A percentile compares a stretch with the other conserved stretches of the same genome.
Conservation (phyloP, 495 filamentous ascomycete genomes). For the Penicillium paxilli region DNA sequence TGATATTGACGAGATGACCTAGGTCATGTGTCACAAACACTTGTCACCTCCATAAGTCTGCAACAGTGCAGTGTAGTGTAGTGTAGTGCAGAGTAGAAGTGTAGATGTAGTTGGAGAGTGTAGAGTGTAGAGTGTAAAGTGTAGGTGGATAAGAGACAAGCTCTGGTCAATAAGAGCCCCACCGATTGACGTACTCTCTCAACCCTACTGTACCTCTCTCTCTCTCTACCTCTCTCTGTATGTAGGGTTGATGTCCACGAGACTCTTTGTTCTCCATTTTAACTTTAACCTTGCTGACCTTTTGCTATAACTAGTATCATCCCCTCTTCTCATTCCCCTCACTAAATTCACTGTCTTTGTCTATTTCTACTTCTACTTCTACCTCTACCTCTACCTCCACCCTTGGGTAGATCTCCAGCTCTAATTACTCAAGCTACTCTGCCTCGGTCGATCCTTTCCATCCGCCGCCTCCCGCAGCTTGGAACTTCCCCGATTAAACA, state of each 20-base stretch:
- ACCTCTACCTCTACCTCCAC: too few species aligned
- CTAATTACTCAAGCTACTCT: too few species aligned
- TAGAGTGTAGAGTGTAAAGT: not conserved
- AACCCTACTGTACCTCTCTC: constrained; percentile 11
- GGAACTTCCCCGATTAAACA: too few species aligned
- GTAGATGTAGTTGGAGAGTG: not conserved
- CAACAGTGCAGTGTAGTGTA: not conserved
- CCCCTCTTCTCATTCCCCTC: not conserved
- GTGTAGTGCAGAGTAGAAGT: not conserved
- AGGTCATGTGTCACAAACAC: not conserved
- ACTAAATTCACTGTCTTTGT: not conserved
- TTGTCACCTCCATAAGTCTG: not conserved
- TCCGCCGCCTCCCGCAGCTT: constrained; percentile 10
- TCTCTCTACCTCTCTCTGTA: too few species aligned
- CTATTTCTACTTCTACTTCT: not conserved
- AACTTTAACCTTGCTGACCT: not conserved
- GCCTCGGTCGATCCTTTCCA: constrained; percentile 8
- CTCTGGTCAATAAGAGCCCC: too few species aligned
- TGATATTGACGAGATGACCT: constrained; percentile 5
- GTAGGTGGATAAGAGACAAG: not conserved
- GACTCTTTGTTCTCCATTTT: not conserved
- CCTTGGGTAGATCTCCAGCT: too few species aligned
- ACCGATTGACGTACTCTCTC: constrained; percentile 7
- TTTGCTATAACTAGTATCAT: not conserved
- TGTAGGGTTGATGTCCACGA: too few species aligned